phyloP scores from a whole-genome alignment of 1,284 basidiomycete species.

The Thelephora terrestris region DNA sequence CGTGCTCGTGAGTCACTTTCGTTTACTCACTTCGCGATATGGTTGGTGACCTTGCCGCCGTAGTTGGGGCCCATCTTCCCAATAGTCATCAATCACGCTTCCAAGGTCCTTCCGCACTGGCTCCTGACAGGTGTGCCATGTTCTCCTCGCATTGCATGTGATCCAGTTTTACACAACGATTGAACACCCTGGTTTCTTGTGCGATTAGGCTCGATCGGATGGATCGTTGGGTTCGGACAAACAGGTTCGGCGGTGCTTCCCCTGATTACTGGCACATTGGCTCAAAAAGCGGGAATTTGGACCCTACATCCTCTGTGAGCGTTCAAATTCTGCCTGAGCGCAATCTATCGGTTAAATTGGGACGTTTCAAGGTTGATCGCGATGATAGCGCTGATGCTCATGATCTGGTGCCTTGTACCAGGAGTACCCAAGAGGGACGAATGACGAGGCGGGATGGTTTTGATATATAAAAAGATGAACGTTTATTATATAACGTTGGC shows the following conservation, averaged over 20 bases:
- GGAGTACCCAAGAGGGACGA: too few species aligned
- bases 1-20: conserved; percentile 29
- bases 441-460: too few species aligned
- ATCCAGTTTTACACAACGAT: too few species aligned
- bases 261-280: conserved; percentile 50
- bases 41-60: conserved; percentile 3
- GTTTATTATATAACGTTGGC: too few species aligned
- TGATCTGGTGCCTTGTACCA: too few species aligned
- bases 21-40: too few species aligned
- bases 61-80: conserved; percentile 47
- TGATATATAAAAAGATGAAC: too few species aligned
- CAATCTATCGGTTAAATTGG: too few species aligned
- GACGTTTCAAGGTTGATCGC: too few species aligned
- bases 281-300: conserved; percentile 43
- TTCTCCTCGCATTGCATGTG: too few species aligned
- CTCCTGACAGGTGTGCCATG: conserved; percentile 34
- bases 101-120: conserved; percentile 48
- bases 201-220: conserved; percentile 40
- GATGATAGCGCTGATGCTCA: too few species aligned
- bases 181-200: too few species aligned
- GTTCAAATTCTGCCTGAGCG: not conserved
- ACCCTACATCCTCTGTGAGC: conserved; percentile 51
- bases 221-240: conserved; percentile 57
- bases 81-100: conserved; percentile 51
- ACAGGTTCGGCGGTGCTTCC: conserved; percentile 59